phyloP scores from a whole-genome alignment of 257 asterid genomes.

The Orobanche coerulescens region DNA sequence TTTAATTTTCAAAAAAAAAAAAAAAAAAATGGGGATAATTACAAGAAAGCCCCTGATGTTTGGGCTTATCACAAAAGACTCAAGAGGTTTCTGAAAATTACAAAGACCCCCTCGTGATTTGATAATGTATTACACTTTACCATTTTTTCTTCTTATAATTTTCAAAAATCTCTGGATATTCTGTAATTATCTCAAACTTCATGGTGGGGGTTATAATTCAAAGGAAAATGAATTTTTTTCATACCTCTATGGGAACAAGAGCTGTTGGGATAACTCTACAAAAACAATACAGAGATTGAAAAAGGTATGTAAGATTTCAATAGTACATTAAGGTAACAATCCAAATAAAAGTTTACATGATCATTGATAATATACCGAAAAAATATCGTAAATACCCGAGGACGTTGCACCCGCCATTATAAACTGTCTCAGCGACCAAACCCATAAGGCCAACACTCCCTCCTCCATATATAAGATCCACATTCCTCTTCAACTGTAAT shows the following conservation, averaged over 20 bases:
- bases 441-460: slow-evolving; percentile 76
- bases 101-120: not conserved
- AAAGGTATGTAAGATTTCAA: slow-evolving; percentile 4
- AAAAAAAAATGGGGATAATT: not conserved
- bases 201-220: not conserved
- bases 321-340: no score
- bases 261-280: slow-evolving; percentile 56
- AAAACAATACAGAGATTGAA: not conserved
- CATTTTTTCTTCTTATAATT: not conserved
- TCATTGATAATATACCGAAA: no score
- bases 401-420: slow-evolving; percentile 54
- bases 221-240: no score
- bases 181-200: not conserved
- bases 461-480: slow-evolving; percentile 63
- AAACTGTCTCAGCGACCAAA: slow-evolving; percentile 49
- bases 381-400: slow-evolving; percentile 44
- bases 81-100: not conserved
- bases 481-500: slow-evolving; percentile 44
- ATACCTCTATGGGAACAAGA: slow-evolving; percentile 57
- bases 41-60: not conserved
- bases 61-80: no score
- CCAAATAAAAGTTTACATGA: no score
- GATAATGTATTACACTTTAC: not conserved
- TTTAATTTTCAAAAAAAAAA: not conserved
- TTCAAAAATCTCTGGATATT: not conserved